phyloP scores from a whole-genome alignment of 768 basidiomycete species.

The Mycena epipterygia region DNA sequence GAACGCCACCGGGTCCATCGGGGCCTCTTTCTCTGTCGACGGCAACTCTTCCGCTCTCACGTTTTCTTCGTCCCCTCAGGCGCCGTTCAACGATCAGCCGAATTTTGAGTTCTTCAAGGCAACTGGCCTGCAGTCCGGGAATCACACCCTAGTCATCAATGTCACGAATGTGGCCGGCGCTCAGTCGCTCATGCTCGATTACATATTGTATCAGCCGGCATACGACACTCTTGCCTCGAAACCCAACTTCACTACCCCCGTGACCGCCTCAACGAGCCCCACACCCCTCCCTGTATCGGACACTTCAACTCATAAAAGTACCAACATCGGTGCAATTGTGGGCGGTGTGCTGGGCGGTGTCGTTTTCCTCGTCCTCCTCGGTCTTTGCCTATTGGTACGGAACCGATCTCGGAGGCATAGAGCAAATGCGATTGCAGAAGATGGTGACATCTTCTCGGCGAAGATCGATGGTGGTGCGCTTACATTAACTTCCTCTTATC shows the following conservation, averaged over 20 bases:
- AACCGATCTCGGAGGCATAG: background rate
- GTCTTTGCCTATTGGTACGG: background rate
- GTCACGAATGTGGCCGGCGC: background rate
- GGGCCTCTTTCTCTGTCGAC: background rate
- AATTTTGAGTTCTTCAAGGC: slow-evolving; percentile 2
- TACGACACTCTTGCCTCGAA: background rate
- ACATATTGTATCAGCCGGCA: background rate
- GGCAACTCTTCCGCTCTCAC: background rate
- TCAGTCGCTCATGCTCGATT: background rate
- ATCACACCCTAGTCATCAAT: background rate
- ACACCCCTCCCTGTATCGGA: background rate
- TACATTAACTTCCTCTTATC: background rate
- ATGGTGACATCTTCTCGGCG: background rate
- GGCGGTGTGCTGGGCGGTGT: background rate
- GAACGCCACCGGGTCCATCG: background rate
- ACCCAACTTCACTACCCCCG: background rate
- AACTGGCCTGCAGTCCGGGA: background rate
- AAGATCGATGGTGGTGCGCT: background rate
- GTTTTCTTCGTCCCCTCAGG: background rate
- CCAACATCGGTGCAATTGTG: background rate
- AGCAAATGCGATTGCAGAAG: background rate
- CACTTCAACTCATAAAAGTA: background rate
- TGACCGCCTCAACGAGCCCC: background rate
- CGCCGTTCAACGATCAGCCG: background rate
- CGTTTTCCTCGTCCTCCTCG: background rate